Conservation (phyloP, 1,139 yeast genomes). For the Suhomyces maxii region DNA sequence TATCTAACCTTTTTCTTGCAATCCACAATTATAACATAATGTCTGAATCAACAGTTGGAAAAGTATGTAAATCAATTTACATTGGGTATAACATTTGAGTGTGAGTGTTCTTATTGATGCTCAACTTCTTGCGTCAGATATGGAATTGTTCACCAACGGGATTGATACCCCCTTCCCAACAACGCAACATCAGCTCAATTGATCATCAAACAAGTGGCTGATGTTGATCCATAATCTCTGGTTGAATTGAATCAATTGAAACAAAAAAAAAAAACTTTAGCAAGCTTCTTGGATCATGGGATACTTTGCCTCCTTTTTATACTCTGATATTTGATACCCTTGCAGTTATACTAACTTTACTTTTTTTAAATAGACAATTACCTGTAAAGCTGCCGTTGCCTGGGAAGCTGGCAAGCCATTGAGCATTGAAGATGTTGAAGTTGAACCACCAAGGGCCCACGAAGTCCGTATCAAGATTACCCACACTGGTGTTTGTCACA, state of each 20-base stretch:
- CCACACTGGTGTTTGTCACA: constrained; percentile 95
- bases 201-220: too few relatives aligned
- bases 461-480: constrained; percentile 90
- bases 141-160: too few relatives aligned
- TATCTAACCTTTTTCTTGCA: not conserved
- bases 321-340: constrained; percentile 10
- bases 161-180: too few relatives aligned
- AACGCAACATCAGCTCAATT: too few relatives aligned
- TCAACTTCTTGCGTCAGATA: not conserved
- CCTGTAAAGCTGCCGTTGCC: constrained; percentile 95
- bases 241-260: not conserved
- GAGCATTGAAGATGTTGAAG: constrained; percentile 82
- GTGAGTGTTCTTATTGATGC: not conserved
- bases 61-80: constrained; percentile 25
- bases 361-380: constrained; percentile 53
- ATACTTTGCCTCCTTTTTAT: not conserved
- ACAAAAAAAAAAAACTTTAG: not conserved
- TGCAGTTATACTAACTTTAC: constrained; percentile 16
- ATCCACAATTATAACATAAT: not conserved
- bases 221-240: too few relatives aligned
- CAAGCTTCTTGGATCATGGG: too few relatives aligned
- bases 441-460: constrained; percentile 91
- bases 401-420: constrained; percentile 94
- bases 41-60: constrained; percentile 32
- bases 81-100: not conserved